Percentiles rank a stretch among this genome's conserved stretches.
Evolutionary conservation across 441 rosid genomes (phyloP).

Genomic region (Gossypium aridum): DNA sequence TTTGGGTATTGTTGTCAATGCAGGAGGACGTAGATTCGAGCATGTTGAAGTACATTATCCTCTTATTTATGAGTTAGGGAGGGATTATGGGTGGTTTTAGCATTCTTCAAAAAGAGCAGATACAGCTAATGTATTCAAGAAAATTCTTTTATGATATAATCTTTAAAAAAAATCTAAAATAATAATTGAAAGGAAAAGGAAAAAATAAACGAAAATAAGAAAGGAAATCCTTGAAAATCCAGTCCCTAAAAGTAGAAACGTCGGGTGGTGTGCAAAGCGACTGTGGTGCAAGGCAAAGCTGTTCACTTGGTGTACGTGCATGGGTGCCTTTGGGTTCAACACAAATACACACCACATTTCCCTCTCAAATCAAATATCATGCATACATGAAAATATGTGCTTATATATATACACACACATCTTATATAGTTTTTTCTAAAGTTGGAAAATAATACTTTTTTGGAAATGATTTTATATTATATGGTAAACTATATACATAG

Average conservation of each 20-base stretch:
- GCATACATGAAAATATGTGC: neutral
- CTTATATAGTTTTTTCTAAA: neutral
- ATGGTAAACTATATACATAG: constrained; percentile 11
- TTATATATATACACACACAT: too few species aligned
- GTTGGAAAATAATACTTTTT: constrained; percentile 6
- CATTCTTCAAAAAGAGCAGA: too few species aligned
- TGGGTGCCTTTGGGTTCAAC: neutral
- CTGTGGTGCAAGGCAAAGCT: constrained; percentile 32
- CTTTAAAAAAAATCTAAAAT: neutral
- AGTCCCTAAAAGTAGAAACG: constrained; percentile 21
- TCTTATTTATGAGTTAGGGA: too few species aligned
- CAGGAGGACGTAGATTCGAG: too few species aligned
- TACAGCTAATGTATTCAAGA: too few species aligned
- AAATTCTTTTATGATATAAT: too few species aligned
- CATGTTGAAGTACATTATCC: too few species aligned
- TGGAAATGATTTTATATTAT: neutral
- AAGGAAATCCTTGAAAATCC: neutral
- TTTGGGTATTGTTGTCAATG: too few species aligned
- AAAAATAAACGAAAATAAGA: neutral
- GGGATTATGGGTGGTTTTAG: too few species aligned
- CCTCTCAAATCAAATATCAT: constrained; percentile 13
- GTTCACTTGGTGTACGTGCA: neutral
- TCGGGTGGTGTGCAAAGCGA: constrained; percentile 21
- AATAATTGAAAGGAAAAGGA: neutral
- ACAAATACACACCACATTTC: constrained; percentile 1